Evolutionary conservation across 1,284 basidiomycete genomes (phyloP).

Genomic region (Leccinum pseudoinsigne): DNA sequence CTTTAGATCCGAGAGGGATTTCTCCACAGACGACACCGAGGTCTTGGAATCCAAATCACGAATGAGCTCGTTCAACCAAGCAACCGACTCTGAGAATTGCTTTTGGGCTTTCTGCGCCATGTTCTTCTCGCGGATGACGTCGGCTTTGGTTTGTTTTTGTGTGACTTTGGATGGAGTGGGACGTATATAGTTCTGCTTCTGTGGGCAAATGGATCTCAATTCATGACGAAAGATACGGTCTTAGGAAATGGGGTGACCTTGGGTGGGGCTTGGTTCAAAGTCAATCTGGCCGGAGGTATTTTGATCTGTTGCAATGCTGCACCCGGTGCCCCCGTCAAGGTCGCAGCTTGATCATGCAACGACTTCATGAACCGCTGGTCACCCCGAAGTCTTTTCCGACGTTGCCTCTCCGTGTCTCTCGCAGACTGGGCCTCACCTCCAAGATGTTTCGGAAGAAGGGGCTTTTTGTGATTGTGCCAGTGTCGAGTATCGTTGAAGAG

Average conservation of each 20-base stretch:
- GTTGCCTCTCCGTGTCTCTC: constrained; percentile 36
- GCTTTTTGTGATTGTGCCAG: constrained; percentile 54
- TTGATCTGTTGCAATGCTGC: constrained; percentile 49
- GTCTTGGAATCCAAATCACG: constrained; percentile 35
- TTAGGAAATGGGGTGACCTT: constrained; percentile 17
- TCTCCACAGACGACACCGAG: constrained; percentile 23
- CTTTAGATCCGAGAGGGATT: constrained; percentile 36
- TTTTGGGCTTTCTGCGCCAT: constrained; percentile 27
- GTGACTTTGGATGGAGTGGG: constrained; percentile 12
- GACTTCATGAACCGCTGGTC: constrained; percentile 58
- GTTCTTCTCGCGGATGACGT: constrained; percentile 31
- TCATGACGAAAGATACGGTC: not conserved
- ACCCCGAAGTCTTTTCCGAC: constrained; percentile 38
- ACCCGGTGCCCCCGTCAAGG: constrained; percentile 62
- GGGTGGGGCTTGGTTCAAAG: constrained; percentile 10
- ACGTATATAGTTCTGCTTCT: constrained; percentile 21
- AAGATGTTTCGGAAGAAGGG: constrained; percentile 54
- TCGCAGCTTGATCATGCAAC: constrained; percentile 58
- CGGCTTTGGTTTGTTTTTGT: constrained; percentile 27
- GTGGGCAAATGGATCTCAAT: constrained; percentile 6
- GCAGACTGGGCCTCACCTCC: constrained; percentile 44
- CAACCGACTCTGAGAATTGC: constrained; percentile 19
- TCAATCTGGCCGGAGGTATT: constrained; percentile 42
- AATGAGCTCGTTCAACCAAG: constrained; percentile 24
- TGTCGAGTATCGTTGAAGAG: constrained; percentile 53